These are phyloP conservation scores for Elsinoe arachidis DNA, from an alignment of 2,329 filamentous ascomycete species.

Conservation along the genomic window DNA sequence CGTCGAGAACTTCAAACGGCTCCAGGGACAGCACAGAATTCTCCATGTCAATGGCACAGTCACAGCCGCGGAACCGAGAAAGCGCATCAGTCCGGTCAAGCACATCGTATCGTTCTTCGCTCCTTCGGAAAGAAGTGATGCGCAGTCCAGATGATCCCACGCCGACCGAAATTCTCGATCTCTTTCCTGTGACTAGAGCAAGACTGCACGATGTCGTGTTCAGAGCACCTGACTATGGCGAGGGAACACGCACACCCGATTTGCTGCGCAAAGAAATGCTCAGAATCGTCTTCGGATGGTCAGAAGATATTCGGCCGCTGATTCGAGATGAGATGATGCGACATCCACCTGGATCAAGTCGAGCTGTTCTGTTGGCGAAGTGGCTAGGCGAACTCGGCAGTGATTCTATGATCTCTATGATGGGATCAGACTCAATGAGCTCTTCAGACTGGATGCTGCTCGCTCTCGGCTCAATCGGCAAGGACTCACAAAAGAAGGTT, in stretches of 20 bases:
- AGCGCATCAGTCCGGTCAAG: conserved; percentile 38
- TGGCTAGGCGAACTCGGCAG: conserved; percentile 84
- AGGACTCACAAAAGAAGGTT: conserved; percentile 73
- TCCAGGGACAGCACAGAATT: conserved; percentile 30
- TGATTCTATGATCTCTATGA: conserved; percentile 69
- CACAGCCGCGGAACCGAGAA: conserved; percentile 28
- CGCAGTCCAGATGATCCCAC: conserved; percentile 63
- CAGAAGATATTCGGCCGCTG: conserved; percentile 70
- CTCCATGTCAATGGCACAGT: conserved; percentile 24
- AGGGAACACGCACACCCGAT: conserved; percentile 45
- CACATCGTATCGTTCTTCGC: conserved; percentile 53
- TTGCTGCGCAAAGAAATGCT: conserved; percentile 86
- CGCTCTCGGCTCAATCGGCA: conserved; percentile 77
- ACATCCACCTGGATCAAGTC: conserved; percentile 64
- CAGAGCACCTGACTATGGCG: conserved; percentile 53
- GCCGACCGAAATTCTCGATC: conserved; percentile 53
- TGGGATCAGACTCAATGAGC: conserved; percentile 73
- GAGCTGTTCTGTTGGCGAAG: conserved; percentile 74
- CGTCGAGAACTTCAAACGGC: conserved; percentile 27
- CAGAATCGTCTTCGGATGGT: conserved; percentile 89
- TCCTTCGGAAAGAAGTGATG: conserved; percentile 70
- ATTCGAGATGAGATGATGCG: conserved; percentile 75
- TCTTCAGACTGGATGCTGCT: conserved; percentile 96
- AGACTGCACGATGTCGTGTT: conserved; percentile 78
- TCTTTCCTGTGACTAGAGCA: conserved; percentile 79